Percentiles rank a stretch among this genome's conserved stretches.
phyloP scores from a whole-genome alignment of 1,284 basidiomycete genomes.

The Rhodotorula sp. region DNA sequence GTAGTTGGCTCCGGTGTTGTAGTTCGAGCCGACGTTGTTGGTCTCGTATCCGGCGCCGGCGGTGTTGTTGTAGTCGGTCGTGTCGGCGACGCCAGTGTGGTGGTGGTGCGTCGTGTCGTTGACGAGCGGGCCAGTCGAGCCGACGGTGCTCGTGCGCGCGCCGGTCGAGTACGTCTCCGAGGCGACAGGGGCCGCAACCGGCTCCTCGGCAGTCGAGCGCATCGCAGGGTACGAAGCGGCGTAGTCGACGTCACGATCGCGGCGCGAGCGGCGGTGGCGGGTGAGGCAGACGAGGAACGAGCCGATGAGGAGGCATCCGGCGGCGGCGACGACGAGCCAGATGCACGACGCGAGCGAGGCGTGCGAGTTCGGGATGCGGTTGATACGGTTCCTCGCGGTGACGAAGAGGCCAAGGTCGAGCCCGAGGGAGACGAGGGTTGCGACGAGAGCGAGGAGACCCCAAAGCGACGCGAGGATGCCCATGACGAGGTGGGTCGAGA shows the following conservation, averaged over 20 bases:
- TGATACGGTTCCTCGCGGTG: slow-evolving; percentile 24
- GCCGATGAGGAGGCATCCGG: slow-evolving; percentile 23
- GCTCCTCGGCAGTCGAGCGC: slow-evolving; percentile 12
- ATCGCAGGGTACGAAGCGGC: slow-evolving; percentile 15
- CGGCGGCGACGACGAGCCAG: slow-evolving; percentile 39
- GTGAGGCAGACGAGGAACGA: slow-evolving; percentile 36
- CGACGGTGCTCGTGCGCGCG: slow-evolving; percentile 13
- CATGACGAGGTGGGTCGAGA: slow-evolving; percentile 27
- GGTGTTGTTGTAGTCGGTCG: slow-evolving; percentile 7
- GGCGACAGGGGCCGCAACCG: neutral
- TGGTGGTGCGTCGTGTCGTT: slow-evolving; percentile 1
- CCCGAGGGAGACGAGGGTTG: slow-evolving; percentile 33
- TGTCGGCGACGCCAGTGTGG: slow-evolving; percentile 1
- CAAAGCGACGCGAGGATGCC: slow-evolving; percentile 34
- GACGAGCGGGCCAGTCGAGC: slow-evolving; percentile 20
- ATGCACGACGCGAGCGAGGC: slow-evolving; percentile 9
- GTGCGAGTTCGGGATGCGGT: slow-evolving; percentile 21
- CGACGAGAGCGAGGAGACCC: slow-evolving; percentile 29
- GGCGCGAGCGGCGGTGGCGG: slow-evolving; percentile 16
- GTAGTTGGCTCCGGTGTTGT: too few relatives aligned
- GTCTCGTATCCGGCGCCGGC: neutral
- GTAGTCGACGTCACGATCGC: slow-evolving; percentile 15
- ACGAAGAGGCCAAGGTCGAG: slow-evolving; percentile 36
- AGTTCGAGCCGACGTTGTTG: too few relatives aligned
- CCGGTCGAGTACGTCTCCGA: neutral